These are phyloP conservation scores for Leccinum sublutescens DNA, from an alignment of 768 basidiomycete genomes.

Conservation along the genomic window DNA sequence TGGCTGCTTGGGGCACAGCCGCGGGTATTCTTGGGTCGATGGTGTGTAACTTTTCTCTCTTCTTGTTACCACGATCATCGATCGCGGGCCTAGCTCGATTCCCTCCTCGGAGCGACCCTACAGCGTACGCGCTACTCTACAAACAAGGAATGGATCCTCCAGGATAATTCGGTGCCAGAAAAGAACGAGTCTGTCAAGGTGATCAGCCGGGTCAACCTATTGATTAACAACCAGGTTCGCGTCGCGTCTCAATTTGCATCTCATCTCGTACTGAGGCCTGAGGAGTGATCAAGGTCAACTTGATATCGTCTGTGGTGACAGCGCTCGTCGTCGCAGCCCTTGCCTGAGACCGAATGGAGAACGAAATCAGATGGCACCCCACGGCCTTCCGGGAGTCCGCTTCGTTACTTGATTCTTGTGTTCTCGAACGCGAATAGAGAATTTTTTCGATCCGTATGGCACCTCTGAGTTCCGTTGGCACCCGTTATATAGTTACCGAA, in stretches of 20 bases:
- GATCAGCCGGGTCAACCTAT: slow-evolving; percentile 60
- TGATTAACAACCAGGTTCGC: slow-evolving; percentile 81
- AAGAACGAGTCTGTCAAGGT: slow-evolving; percentile 50
- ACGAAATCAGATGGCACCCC: neutral
- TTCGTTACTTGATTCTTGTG: neutral
- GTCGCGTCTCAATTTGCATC: neutral
- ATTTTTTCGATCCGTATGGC: neutral
- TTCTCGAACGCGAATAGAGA: neutral
- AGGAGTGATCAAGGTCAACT: slow-evolving; percentile 38
- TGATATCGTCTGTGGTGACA: slow-evolving; percentile 42
- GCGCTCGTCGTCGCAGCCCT: slow-evolving; percentile 36
- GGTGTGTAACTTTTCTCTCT: slow-evolving; percentile 33
- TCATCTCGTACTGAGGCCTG: slow-evolving; percentile 9
- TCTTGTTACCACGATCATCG: neutral
- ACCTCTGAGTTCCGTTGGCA: neutral
- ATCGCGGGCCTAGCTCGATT: slow-evolving; percentile 60
- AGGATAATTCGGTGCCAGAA: slow-evolving; percentile 44
- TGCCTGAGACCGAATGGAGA: slow-evolving; percentile 22
- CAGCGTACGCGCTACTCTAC: slow-evolving; percentile 77
- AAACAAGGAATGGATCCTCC: slow-evolving; percentile 59
- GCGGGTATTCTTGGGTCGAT: slow-evolving; percentile 80
- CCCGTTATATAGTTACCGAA: slow-evolving; percentile 18
- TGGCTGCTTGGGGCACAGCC: slow-evolving; percentile 57
- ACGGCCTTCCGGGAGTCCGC: neutral
- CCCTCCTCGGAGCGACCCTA: slow-evolving; percentile 81